Conservation (phyloP, 2,329 filamentous ascomycete species). For the Alternaria sp. region DNA sequence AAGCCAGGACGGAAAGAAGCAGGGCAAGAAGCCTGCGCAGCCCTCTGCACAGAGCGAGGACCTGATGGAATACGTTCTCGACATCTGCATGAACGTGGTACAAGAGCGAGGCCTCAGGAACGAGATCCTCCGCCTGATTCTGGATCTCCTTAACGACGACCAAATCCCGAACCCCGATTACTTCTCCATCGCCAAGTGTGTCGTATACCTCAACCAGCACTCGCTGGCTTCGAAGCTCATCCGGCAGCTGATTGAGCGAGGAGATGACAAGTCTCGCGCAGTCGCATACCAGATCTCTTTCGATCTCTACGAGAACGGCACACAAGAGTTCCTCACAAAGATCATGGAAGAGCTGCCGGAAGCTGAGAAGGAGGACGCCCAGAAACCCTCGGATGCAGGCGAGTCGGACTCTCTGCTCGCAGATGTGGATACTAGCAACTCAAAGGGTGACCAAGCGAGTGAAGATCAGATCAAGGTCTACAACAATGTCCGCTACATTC, state of each 20-base stretch:
- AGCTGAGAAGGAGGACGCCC: slow-evolving; percentile 55
- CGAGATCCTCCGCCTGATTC: slow-evolving; percentile 85
- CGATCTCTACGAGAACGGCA: slow-evolving; percentile 97
- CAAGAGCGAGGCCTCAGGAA: slow-evolving; percentile 88
- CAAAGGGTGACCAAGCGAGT: slow-evolving; percentile 52
- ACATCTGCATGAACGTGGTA: slow-evolving; percentile 97
- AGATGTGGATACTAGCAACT: slow-evolving; percentile 61
- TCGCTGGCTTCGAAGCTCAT: slow-evolving; percentile 89
- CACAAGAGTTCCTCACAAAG: slow-evolving; percentile 92
- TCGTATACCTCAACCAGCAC: slow-evolving; percentile 92
- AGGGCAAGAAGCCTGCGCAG: slow-evolving; percentile 64
- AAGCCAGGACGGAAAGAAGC: slow-evolving; percentile 79
- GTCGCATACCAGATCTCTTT: slow-evolving; percentile 98
- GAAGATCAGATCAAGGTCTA: slow-evolving; percentile 63
- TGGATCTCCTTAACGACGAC: slow-evolving; percentile 94
- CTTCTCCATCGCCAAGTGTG: slow-evolving; percentile 97
- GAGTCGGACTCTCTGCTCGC: slow-evolving; percentile 67
- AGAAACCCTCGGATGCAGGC: slow-evolving; percentile 55
- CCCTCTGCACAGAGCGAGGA: slow-evolving; percentile 76
- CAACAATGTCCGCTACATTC: slow-evolving; percentile 65
- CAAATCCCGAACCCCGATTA: slow-evolving; percentile 93
- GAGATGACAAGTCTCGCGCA: slow-evolving; percentile 77
- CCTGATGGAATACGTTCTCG: slow-evolving; percentile 92
- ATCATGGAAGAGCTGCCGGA: slow-evolving; percentile 79
- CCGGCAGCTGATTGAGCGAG: slow-evolving; percentile 78